A percentile compares a stretch with the other conserved stretches of the same genome.
Evolutionary conservation across 2,329 filamentous ascomycete genomes (phyloP).

Genomic region (Geosmithia morbida): DNA sequence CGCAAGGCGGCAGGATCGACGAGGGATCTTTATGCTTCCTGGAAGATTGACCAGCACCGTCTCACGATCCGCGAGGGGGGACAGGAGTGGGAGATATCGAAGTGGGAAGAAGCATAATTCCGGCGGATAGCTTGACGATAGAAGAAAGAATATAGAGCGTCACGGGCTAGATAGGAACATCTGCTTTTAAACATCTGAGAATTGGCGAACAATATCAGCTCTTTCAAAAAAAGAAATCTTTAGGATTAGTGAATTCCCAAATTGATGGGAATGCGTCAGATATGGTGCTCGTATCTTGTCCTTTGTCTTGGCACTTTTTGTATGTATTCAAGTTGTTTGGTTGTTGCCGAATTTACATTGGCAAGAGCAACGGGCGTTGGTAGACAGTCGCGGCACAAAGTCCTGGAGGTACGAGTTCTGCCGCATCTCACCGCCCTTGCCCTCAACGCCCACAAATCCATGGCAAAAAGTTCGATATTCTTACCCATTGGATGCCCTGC

Average conservation of each 20-base stretch:
- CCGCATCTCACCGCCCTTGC: conserved; percentile 20
- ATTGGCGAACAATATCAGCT: neutral
- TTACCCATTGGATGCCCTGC: conserved; percentile 9
- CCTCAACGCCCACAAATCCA: conserved; percentile 30
- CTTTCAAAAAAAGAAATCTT: no score
- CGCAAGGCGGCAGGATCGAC: conserved; percentile 50
- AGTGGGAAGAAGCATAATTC: conserved; percentile 29
- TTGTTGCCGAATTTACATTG: no score
- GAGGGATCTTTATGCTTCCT: conserved; percentile 49
- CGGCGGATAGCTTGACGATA: neutral
- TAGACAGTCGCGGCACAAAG: no score
- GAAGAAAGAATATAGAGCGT: neutral
- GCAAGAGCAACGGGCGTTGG: no score
- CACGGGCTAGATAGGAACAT: neutral
- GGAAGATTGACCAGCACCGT: conserved; percentile 56
- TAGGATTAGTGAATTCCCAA: no score
- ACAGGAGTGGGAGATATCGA: conserved; percentile 45
- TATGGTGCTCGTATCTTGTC: no score
- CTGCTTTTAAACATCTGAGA: neutral
- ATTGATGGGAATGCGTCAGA: no score
- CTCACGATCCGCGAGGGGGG: conserved; percentile 54
- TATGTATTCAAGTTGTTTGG: no score
- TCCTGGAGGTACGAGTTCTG: conserved; percentile 12
- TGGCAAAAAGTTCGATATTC: conserved; percentile 28
- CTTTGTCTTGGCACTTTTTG: no score